Evolutionary conservation across 2,329 filamentous ascomycete genomes (phyloP).

Genomic region (Exophiala bonariae): DNA sequence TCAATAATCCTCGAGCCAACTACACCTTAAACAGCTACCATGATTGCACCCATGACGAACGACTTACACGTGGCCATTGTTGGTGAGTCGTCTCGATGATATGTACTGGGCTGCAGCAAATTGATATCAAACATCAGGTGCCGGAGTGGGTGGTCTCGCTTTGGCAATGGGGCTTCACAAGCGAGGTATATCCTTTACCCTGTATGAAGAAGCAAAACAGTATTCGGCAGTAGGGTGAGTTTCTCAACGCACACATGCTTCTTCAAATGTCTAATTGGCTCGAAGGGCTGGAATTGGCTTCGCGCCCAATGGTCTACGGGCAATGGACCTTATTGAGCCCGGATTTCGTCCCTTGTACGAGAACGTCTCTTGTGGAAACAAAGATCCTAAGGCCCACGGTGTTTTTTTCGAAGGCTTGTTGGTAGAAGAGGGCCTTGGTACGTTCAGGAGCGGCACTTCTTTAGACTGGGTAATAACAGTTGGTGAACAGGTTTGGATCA

Average conservation of each 20-base stretch:
- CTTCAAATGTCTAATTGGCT: too few relatives aligned
- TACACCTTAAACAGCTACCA: too few relatives aligned
- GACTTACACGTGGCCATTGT: too few relatives aligned
- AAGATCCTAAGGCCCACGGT: neutral
- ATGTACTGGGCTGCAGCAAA: too few relatives aligned
- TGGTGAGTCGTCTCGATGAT: too few relatives aligned
- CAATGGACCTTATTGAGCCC: neutral
- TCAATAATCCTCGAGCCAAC: too few relatives aligned
- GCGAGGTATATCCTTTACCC: conserved; percentile 17
- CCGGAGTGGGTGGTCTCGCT: neutral
- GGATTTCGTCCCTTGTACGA: neutral
- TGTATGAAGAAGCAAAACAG: conserved; percentile 19
- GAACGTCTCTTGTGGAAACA: neutral
- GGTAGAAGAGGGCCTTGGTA: neutral
- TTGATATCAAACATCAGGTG: too few relatives aligned
- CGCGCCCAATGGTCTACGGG: neutral
- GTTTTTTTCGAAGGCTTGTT: neutral
- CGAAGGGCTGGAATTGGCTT: neutral
- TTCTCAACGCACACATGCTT: conserved; percentile 4
- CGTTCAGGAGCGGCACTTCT: neutral
- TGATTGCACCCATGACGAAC: too few relatives aligned
- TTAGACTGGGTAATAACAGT: too few relatives aligned
- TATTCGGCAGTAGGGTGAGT: conserved; percentile 22
- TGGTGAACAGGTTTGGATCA: conserved; percentile 13
- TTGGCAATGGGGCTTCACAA: conserved; percentile 15